Evolutionary conservation across 768 basidiomycete species (phyloP), one percentile per base, ranked within the genome.

Genomic region (Rhizopogon salebrosus): DNA sequence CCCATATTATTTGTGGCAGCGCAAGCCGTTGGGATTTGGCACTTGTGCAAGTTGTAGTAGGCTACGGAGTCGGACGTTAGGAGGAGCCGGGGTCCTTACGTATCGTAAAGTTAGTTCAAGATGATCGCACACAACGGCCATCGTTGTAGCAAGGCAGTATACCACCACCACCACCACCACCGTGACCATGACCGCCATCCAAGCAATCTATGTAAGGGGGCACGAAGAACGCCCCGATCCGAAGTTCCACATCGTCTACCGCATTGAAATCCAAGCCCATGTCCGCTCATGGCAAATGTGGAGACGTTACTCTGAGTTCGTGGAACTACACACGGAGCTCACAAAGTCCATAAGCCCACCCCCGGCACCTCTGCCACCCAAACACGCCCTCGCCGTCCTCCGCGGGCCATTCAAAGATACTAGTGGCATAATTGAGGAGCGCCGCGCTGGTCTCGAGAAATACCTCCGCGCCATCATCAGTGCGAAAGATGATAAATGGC

Each of bases 291-390:
- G 95, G 94, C 83, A 87, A 53, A 89, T 97, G 78, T 90, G 89
- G 84, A 78, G 88, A 53, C 88, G 95, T 46, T 98, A 98, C 73
- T 94, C 92, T 39, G 93, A 97, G 71, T 98, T 98, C 71, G 84
- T 80, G 64, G 85, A 91, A 61, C 83, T 98, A 6, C 81, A 95
- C 67, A 79, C 80, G 7, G 88, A 94, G 62, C 82, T 97, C 61
- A 78, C 79, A 24, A 85, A 87, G 64, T 80, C 85, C n/a, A 80
- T 81, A n/a, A 85, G 85, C 14, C 79, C 85, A 18, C 92, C 94
- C 10, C 94, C 95, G 11, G 78, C 70, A 16, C 55, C 76, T n/a
- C 80, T 98, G 18, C 95, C 95, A 35, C 83, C 87, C 9, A 98
- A 98, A 70, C 89, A 90, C 64, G 70, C 80, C 40, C 77, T 91